Evolutionary conservation across 2,329 filamentous ascomycete genomes (phyloP), one percentile per base, ranked within the genome.

Genomic region (Pseudogymnoascus destructans): DNA sequence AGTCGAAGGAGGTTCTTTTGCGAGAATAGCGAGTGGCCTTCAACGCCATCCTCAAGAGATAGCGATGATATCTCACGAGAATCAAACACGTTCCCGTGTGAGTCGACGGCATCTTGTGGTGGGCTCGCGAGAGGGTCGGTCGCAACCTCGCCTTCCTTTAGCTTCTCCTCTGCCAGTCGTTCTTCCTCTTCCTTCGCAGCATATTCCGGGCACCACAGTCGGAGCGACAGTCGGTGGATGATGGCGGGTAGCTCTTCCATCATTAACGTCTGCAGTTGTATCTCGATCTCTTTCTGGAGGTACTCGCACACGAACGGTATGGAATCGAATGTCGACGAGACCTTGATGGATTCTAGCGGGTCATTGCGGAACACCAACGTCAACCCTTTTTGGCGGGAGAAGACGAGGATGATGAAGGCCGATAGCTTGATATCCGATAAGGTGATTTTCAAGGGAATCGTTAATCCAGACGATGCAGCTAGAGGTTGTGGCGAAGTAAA

Each of bases 231-330:
- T 57, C 90, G 82, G 72, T 98, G 93, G 61, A 98, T 95, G 60
- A 97, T 97, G 55, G 92, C 91, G 0, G 93, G 93, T 21, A 98
- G 74, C 70, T 98, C 93, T 63, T 98, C 92, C 90, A 97, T 97
- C 77, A 98, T 95, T 63, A 98, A 70, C 58, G 91, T 89, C 27
- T 93, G 85, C 61, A 98, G 74, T 71, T 97, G 93, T 57, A 82
- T 87, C 73, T 98, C 93, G 66, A 98, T 98, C 61, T 92, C 95
- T 70, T 89, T 87, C 69, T 98, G 93, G 59, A 98, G 76, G 71
- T 97, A 97, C 71, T 98, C 91, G 65, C 93, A 86, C 62, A 98
- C 93, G 69, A 98, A 98, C 46, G 93, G 92, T 67, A 98, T 98
- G 10, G 92, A 95, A 74, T 98, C 93, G 72, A 98, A 98, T 46